A percentile compares a stretch with the other conserved stretches of the same genome.
These are phyloP conservation scores for Vaccinium vitisidaea DNA, from an alignment of 148 eudicot species.

Conservation along the genomic window DNA sequence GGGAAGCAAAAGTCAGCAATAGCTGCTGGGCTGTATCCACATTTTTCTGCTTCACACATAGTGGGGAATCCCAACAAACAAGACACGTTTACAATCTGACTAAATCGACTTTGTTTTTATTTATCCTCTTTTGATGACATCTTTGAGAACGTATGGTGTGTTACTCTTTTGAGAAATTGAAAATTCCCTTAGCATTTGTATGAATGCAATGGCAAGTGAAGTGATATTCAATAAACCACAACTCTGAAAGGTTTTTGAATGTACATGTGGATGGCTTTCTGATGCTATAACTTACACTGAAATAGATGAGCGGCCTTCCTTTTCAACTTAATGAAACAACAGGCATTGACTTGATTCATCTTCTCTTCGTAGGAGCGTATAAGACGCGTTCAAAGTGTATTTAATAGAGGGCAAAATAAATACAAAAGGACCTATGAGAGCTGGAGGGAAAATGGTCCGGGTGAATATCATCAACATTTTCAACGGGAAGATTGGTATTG, in stretches of 20 bases:
- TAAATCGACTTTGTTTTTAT: not conserved
- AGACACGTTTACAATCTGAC: not conserved
- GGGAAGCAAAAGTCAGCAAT: no score
- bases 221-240: not conserved
- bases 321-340: not conserved
- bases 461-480: conserved; percentile 75
- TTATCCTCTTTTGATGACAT: not conserved
- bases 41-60: no score
- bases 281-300: not conserved
- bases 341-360: not conserved
- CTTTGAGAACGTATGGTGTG: not conserved
- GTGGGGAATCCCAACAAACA: no score
- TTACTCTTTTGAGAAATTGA: not conserved
- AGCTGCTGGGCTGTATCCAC: no score
- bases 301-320: not conserved
- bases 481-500: conserved; percentile 99
- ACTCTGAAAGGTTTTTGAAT: not conserved
- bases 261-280: not conserved
- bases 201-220: not conserved
- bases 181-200: not conserved
- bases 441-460: conserved; percentile 75
- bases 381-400: conserved; percentile 92
- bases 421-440: conserved; percentile 68
- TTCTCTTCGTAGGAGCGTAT: conserved; percentile 70
- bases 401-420: conserved; percentile 86